These are phyloP conservation scores for Fusarium nurragi DNA, from an alignment of 2,329 filamentous ascomycete species.

Conservation along the genomic window DNA sequence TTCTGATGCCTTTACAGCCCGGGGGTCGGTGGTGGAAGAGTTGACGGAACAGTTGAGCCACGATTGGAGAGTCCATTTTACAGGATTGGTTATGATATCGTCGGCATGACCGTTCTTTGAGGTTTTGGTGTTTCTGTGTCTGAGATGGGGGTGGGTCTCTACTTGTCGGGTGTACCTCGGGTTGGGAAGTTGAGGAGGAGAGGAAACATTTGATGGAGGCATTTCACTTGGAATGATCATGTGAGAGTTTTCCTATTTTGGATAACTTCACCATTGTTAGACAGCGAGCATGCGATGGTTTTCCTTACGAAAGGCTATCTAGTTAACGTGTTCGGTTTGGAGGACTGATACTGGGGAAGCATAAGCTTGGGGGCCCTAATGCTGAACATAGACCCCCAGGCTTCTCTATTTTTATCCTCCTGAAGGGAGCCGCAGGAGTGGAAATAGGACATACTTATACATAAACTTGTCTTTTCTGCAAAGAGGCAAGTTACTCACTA, in stretches of 20 bases:
- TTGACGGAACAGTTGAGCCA: conserved; percentile 83
- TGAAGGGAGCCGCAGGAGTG: background rate
- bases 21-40: conserved; percentile 74
- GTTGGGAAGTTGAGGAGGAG: background rate
- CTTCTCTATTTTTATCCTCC: background rate
- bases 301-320: background rate
- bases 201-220: background rate
- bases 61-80: conserved; percentile 82
- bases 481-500: background rate
- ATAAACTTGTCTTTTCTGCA: background rate
- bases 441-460: background rate
- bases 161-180: conserved; percentile 41
- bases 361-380: background rate
- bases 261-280: background rate
- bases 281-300: background rate
- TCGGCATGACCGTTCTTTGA: conserved; percentile 15
- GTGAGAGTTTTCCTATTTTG: conserved; percentile 33
- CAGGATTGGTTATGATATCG: conserved; percentile 4
- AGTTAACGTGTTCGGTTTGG: background rate
- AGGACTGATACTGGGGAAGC: background rate
- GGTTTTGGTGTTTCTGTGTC: conserved; percentile 8
- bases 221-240: conserved; percentile 15
- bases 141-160: conserved; percentile 33
- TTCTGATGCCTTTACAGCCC: conserved; percentile 47
- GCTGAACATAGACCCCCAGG: background rate